Base-by-base conservation (phyloP, 441 rosid genomes). In the Arabidopsis hybrid region DNA sequence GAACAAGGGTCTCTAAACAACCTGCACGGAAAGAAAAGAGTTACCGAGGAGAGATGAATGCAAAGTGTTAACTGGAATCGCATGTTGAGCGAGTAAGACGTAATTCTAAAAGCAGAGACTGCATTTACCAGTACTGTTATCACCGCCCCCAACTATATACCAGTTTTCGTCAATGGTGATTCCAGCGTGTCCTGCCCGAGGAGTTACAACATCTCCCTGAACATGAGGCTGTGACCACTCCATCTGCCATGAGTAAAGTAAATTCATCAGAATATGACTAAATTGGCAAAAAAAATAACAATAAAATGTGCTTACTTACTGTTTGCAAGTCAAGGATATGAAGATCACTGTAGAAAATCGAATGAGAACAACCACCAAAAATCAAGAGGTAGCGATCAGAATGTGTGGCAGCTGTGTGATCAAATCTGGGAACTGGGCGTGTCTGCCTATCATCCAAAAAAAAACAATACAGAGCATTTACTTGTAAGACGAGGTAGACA, bases 101-200 rank as follows among this genome's bases (percentile, higher is more conserved):
- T 53, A 11, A 31, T 58, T 57, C 17, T 31, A 58, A 10, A 77
- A 65, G 58, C 31, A 65, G 16, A 47, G 51, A 56, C 43, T 59
- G 75, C 26, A 58, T 75, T 32, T 84, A 95, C 99, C 98, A 60
- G 86, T 93, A 72, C 80, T 90, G 84, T 90, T 95, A 84, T 95
- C 97, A 71, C 98, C 98, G 58, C 98, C 98, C 50, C 99, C 98
- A 50, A 89, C 98, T 5, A 93, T 88, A 71, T 87, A 90, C 97
- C 96, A 95, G 77, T 86, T 89, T 67, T 86, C 97, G 29, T 75
- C 95, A 81, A 93, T 83, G 76, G 89, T 73, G 71, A 88, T 80
- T 82, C 91, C 85, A 40, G 98, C 89, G 76, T 93, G 99, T 77
- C 99, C 99, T 66, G 97, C 98, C 81, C 98, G 88, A 81, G 96